Evolutionary conservation across 768 basidiomycete genomes (phyloP).

Genomic region (Dacryopinax spathularia): DNA sequence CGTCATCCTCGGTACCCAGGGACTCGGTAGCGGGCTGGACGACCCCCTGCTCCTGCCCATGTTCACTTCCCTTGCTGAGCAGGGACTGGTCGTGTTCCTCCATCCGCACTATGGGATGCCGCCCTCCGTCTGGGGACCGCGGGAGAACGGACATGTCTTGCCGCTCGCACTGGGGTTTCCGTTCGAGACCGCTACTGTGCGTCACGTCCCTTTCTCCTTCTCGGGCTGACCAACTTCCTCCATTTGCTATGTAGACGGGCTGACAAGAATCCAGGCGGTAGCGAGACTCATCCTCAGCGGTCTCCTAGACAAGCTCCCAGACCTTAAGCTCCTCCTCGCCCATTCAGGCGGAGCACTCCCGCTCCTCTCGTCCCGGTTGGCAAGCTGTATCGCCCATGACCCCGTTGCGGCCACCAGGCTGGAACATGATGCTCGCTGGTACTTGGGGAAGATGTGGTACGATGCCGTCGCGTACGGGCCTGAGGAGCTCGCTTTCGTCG

Average conservation of each 20-base stretch:
- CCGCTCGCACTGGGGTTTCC: constrained; percentile 80
- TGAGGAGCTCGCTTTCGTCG: constrained; percentile 69
- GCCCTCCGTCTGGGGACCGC: constrained; percentile 51
- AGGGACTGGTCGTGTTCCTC: constrained; percentile 62
- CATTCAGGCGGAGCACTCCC: constrained; percentile 80
- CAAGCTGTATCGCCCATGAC: constrained; percentile 76
- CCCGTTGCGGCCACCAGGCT: constrained; percentile 61
- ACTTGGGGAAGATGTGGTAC: constrained; percentile 61
- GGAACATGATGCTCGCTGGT: constrained; percentile 69
- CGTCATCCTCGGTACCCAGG: constrained; percentile 69
- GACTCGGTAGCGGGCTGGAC: constrained; percentile 67
- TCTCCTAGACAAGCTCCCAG: constrained; percentile 62
- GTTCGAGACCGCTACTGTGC: constrained; percentile 74
- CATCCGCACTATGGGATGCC: constrained; percentile 81
- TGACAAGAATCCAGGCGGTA: constrained; percentile 33
- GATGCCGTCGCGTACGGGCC: constrained; percentile 84
- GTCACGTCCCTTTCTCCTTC: constrained; percentile 19
- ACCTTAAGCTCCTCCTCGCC: constrained; percentile 62
- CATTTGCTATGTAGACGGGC: not conserved
- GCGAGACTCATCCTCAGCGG: constrained; percentile 72
- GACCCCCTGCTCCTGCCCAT: constrained; percentile 64
- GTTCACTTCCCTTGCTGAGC: constrained; percentile 61
- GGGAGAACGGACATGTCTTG: constrained; percentile 73
- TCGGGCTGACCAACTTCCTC: not conserved
- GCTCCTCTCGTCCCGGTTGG: constrained; percentile 67